A percentile compares a stretch with the other conserved stretches of the same genome.
Conservation (phyloP, 495 filamentous ascomycete species). For the Recurvomyces mirabilis region DNA sequence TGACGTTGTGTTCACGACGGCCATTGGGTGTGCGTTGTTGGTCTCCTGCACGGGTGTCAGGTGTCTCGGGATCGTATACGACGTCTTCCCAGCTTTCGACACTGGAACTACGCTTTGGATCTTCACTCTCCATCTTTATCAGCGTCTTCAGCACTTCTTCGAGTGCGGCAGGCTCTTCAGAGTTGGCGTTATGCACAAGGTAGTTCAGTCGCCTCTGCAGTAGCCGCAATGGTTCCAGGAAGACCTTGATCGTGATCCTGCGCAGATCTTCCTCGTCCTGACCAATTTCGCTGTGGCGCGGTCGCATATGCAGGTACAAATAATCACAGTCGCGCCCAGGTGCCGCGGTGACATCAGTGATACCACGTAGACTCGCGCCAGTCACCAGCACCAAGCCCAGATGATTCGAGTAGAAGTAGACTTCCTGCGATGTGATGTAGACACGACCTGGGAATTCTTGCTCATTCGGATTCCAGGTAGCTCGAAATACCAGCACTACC, state of each 20-base stretch:
- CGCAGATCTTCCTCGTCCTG: constrained; percentile 52
- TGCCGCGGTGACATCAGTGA: constrained; percentile 81
- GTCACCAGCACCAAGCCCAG: constrained; percentile 83
- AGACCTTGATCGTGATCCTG: constrained; percentile 76
- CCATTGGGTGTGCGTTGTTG: constrained; percentile 14
- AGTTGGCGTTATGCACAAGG: constrained; percentile 62
- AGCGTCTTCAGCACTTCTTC: constrained; percentile 55
- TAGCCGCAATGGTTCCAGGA: constrained; percentile 74
- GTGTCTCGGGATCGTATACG: constrained; percentile 36
- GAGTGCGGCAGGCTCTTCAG: constrained; percentile 48
- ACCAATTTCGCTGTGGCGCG: constrained; percentile 17
- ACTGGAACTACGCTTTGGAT: constrained; percentile 53
- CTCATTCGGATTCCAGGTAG: constrained; percentile 64
- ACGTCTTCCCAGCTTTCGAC: constrained; percentile 92
- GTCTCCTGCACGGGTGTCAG: neutral
- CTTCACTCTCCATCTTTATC: constrained; percentile 56
- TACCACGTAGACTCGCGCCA: constrained; percentile 55
- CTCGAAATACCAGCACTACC: constrained; percentile 67
- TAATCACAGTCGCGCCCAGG: constrained; percentile 87
- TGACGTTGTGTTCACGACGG: constrained; percentile 43
- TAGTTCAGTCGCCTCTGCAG: constrained; percentile 76
- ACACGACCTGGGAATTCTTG: constrained; percentile 79
- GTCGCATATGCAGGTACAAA: constrained; percentile 74
- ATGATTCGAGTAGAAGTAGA: constrained; percentile 95
- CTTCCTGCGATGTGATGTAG: constrained; percentile 71